phyloP scores from a whole-genome alignment of 106 monocot genomes.

The Alisma plantagoaquatica region DNA sequence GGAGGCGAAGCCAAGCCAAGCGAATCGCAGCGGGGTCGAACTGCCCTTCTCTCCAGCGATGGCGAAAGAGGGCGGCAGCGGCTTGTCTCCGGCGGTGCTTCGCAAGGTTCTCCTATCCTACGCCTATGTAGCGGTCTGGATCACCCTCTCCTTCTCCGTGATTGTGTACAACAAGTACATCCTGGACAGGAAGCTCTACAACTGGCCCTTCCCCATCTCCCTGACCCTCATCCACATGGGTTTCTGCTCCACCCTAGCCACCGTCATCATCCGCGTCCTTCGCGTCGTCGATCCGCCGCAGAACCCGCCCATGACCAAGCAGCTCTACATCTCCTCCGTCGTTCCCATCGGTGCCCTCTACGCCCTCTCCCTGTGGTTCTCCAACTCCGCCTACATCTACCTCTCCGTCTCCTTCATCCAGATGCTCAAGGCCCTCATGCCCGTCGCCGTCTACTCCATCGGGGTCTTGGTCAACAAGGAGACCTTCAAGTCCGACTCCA shows the following conservation, averaged over 20 bases:
- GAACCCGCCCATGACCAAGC: conserved; percentile 33
- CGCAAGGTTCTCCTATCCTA: conserved; percentile 45
- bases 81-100: conserved; percentile 23
- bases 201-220: conserved; percentile 60
- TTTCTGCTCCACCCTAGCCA: conserved; percentile 50
- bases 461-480: conserved; percentile 37
- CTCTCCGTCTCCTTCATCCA: conserved; percentile 64
- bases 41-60: background rate
- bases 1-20: background rate
- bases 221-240: conserved; percentile 62
- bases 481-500: conserved; percentile 13
- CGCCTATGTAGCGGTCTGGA: conserved; percentile 41
- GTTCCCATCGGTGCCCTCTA: conserved; percentile 53
- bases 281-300: conserved; percentile 32
- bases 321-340: conserved; percentile 43
- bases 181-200: conserved; percentile 52
- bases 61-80: background rate
- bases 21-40: conserved; percentile 3
- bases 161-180: conserved; percentile 58
- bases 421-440: conserved; percentile 66
- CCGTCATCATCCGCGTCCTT: conserved; percentile 37
- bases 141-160: conserved; percentile 51
- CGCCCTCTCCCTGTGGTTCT: conserved; percentile 51
- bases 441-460: conserved; percentile 54
- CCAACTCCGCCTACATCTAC: conserved; percentile 64